phyloP scores from a whole-genome alignment of 2,329 filamentous ascomycete genomes.

The Penicillium hordei region DNA sequence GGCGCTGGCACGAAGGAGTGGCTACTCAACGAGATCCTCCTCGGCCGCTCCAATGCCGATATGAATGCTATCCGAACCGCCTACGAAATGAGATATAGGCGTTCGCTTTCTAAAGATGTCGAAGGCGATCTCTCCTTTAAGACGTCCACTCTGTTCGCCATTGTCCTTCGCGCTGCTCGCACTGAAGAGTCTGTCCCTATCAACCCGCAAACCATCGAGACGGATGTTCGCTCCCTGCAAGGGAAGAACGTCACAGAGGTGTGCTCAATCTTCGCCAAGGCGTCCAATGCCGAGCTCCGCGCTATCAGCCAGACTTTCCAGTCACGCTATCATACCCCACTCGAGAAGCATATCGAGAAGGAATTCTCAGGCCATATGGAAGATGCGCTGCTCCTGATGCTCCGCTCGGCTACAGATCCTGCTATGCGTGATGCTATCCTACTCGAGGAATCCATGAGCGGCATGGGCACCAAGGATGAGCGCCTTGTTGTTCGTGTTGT shows the following conservation, averaged over 20 bases:
- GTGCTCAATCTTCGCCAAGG: slow-evolving; percentile 72
- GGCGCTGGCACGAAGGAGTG: slow-evolving; percentile 84
- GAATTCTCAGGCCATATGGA: slow-evolving; percentile 94
- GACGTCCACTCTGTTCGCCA: slow-evolving; percentile 80
- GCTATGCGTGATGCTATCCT: slow-evolving; percentile 78
- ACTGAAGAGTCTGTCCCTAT: slow-evolving; percentile 76
- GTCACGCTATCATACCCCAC: slow-evolving; percentile 65
- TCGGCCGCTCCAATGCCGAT: slow-evolving; percentile 82
- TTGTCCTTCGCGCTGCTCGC: slow-evolving; percentile 72
- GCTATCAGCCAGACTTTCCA: slow-evolving; percentile 76
- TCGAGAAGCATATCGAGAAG: slow-evolving; percentile 73
- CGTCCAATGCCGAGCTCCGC: slow-evolving; percentile 79
- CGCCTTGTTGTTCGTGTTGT: slow-evolving; percentile 76
- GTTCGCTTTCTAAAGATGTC: slow-evolving; percentile 69
- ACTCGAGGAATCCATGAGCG: slow-evolving; percentile 85
- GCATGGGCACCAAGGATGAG: slow-evolving; percentile 81
- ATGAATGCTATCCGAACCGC: slow-evolving; percentile 78
- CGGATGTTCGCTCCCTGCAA: slow-evolving; percentile 75
- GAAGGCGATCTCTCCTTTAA: slow-evolving; percentile 79
- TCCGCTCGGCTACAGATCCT: slow-evolving; percentile 74
- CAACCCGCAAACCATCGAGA: slow-evolving; percentile 69
- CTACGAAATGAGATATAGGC: slow-evolving; percentile 68
- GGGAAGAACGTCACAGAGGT: slow-evolving; percentile 55
- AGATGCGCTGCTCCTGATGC: slow-evolving; percentile 74
- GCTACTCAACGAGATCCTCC: slow-evolving; percentile 80